Percentiles rank a stretch among this genome's conserved stretches.
phyloP scores from a whole-genome alignment of 768 basidiomycete genomes.

The Tricholoma hemisulphureum region DNA sequence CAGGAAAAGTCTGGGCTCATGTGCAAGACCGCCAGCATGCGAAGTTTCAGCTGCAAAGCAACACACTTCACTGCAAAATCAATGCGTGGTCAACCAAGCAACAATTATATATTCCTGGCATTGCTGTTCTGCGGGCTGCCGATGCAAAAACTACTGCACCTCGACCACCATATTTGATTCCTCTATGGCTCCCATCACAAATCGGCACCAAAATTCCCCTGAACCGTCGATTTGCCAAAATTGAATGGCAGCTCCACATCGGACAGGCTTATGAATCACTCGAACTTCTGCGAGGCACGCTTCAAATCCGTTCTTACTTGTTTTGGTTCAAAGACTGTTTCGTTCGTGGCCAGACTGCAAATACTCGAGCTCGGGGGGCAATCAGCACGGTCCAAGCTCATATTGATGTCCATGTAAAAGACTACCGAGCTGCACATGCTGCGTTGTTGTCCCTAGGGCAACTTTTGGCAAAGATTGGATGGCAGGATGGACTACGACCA shows the following conservation, averaged over 20 bases:
- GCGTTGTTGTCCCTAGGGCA: background rate
- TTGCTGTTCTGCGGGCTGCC: background rate
- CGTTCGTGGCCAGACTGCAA: constrained; percentile 8
- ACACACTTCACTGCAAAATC: constrained; percentile 9
- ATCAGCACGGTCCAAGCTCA: background rate
- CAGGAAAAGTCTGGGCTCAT: constrained; percentile 3
- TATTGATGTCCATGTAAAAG: background rate
- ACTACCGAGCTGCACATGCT: no score
- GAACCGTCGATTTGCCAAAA: background rate
- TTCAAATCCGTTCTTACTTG: constrained; percentile 7
- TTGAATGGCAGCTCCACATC: constrained; percentile 10
- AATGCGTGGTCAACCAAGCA: constrained; percentile 12
- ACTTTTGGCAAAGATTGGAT: background rate
- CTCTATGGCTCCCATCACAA: constrained; percentile 6
- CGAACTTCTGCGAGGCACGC: constrained; percentile 3
- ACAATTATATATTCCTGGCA: constrained; percentile 13
- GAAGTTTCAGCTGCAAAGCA: constrained; percentile 9
- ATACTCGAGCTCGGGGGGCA: constrained; percentile 5
- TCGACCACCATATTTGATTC: background rate
- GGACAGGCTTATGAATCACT: constrained; percentile 14
- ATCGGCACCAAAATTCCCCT: background rate
- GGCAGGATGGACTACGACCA: constrained; percentile 2
- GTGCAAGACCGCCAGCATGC: constrained; percentile 7
- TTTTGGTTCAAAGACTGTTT: constrained; percentile 7
- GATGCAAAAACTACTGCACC: background rate